Conservation (phyloP, 805 yeast genomes). For the Saccharomycopsis fibuligera region DNA sequence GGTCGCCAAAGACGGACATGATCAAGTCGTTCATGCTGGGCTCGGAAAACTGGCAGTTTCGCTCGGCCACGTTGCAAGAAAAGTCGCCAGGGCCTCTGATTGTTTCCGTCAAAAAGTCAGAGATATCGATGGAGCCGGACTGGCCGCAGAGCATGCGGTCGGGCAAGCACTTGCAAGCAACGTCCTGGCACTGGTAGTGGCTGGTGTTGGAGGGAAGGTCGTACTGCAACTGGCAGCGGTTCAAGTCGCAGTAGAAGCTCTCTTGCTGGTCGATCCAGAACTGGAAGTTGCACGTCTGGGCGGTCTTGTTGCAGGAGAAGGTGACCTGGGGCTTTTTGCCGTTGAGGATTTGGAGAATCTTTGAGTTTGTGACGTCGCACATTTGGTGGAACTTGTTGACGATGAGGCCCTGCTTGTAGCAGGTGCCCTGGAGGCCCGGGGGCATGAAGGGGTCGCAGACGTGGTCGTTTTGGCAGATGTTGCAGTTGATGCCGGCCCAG, state of each 20-base stretch:
- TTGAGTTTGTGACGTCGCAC: conserved; percentile 90
- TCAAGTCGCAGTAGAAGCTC: conserved; percentile 82
- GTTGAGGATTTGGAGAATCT: conserved; percentile 70
- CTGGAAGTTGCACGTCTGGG: conserved; percentile 74
- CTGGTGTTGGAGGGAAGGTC: conserved; percentile 61
- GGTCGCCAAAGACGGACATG: conserved; percentile 90
- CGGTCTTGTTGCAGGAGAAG: conserved; percentile 72
- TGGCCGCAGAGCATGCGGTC: conserved; percentile 93
- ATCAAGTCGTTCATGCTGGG: conserved; percentile 95
- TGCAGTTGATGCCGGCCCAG: conserved; percentile 94
- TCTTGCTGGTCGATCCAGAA: conserved; percentile 93
- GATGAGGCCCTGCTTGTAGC: conserved; percentile 78
- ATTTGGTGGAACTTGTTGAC: conserved; percentile 79
- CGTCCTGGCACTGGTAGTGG: conserved; percentile 68
- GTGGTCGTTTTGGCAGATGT: conserved; percentile 64
- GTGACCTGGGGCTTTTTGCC: conserved; percentile 90
- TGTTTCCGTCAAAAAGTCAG: conserved; percentile 85
- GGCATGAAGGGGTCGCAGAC: conserved; percentile 89
- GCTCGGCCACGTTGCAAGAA: conserved; percentile 59
- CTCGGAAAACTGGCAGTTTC: conserved; percentile 75
- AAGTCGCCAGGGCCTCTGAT: conserved; percentile 93
- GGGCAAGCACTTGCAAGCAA: conserved; percentile 85
- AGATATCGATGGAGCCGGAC: conserved; percentile 87
- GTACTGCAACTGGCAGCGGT: conserved; percentile 62
- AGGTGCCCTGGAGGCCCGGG: conserved; percentile 69